Evolutionary conservation across 768 basidiomycete genomes (phyloP), one percentile per base, ranked within the genome.

Genomic region (Hortiboletus flavorubellus): DNA sequence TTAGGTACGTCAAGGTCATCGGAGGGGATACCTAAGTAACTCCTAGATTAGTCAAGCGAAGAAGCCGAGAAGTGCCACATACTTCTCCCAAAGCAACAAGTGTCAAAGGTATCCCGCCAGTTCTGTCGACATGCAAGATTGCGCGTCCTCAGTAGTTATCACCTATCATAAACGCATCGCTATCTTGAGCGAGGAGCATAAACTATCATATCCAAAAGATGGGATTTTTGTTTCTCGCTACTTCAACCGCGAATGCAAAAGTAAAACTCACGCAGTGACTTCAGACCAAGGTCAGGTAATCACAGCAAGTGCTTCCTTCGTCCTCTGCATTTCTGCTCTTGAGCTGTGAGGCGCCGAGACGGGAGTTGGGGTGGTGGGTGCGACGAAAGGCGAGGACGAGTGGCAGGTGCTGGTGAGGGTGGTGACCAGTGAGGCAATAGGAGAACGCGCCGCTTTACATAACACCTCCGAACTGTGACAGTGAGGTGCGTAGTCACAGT

Each of bases 261-360:
- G 29, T 9, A 21, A 31, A 4, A 72, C 84, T 61, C 66, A 92
- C 90, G 86, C 82, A 57, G 82, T 76, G 40, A 92, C 75, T 56
- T 84, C 81, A 54, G 78, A 80, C 84, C 87, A 91, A 8, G 88
- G 88, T 91, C 90, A 91, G 14, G 83, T 79, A 15, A 90, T 76
- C 34, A 67, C 64, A 0, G 80, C 82, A 37, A 73, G 77, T 0
- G 84, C 71, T 55, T 82, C 89, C 55, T 80, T 74, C 59, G 75
- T 80, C 68, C 73, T 78, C 71, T 8, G 66, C 59, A 41, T 80
- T 76, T 41, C 65, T 67, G 43, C 76, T 80, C 40, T 75, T n/a
- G n/a, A n/a, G n/a, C n/a, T n/a, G n/a, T n/a, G n/a, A n/a, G n/a
- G n/a, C n/a, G n/a, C n/a, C n/a, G n/a, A n/a, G n/a, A n/a, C n/a